Evolutionary conservation across 495 filamentous ascomycete species (phyloP).

Genomic region (Bombardia bombarda): DNA sequence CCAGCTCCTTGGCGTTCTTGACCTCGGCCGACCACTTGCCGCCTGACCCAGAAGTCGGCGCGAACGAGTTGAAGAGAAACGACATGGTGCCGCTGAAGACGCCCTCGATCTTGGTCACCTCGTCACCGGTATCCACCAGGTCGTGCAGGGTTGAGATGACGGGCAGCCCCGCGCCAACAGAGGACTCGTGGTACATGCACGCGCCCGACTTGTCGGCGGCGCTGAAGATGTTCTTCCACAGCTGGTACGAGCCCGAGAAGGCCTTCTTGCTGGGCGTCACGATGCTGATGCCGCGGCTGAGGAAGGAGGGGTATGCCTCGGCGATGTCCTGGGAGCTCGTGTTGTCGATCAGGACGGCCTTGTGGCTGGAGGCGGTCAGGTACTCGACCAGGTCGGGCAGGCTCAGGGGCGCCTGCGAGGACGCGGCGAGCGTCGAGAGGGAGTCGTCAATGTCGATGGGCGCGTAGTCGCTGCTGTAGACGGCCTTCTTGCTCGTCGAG

Average conservation of each 20-base stretch:
- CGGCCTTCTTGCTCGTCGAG: constrained; percentile 67
- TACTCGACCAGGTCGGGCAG: constrained; percentile 62
- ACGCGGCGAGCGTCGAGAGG: constrained; percentile 45
- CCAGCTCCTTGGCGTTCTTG: constrained; percentile 81
- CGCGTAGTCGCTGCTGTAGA: constrained; percentile 56
- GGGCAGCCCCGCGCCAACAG: constrained; percentile 85
- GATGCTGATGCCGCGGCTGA: constrained; percentile 72
- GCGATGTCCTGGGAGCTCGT: constrained; percentile 80
- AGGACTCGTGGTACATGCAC: constrained; percentile 85
- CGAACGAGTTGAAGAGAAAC: constrained; percentile 94
- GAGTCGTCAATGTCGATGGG: constrained; percentile 47
- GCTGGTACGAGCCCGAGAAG: constrained; percentile 64
- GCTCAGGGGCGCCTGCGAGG: constrained; percentile 49
- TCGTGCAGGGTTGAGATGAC: constrained; percentile 88
- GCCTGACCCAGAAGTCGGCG: constrained; percentile 58
- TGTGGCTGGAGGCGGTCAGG: constrained; percentile 60
- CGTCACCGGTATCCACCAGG: constrained; percentile 80
- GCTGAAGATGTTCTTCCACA: constrained; percentile 78
- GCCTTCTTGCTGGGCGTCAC: constrained; percentile 98
- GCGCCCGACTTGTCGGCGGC: constrained; percentile 55
- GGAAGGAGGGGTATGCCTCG: constrained; percentile 65
- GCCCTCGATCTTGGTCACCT: constrained; percentile 82
- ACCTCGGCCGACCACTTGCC: constrained; percentile 85
- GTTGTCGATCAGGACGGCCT: constrained; percentile 83
- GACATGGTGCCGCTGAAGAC: constrained; percentile 95